Conservation (phyloP, 495 filamentous ascomycete genomes). For the Durotheca rogersii region DNA sequence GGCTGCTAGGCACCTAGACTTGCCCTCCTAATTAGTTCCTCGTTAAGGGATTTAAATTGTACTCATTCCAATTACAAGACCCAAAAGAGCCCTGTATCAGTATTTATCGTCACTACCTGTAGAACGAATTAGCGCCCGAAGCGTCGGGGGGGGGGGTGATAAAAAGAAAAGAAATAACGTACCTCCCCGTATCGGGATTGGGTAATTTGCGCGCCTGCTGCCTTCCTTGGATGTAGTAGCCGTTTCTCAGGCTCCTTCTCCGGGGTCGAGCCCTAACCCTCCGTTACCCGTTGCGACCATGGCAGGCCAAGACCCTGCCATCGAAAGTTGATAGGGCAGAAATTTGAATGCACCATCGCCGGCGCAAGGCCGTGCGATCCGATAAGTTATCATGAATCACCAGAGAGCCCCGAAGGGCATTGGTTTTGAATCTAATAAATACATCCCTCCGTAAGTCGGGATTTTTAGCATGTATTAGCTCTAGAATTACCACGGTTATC, state of each 20-base stretch:
- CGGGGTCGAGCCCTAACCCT: constrained; percentile 53
- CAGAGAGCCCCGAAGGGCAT: constrained; percentile 62
- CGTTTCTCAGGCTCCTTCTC: constrained; percentile 47
- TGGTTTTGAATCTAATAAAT: constrained; percentile 74
- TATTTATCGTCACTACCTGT: constrained; percentile 59
- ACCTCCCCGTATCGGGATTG: constrained; percentile 53
- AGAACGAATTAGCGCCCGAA: too few species aligned
- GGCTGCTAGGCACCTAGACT: constrained; percentile 36
- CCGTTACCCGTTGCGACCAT: constrained; percentile 56
- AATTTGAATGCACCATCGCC: constrained; percentile 67
- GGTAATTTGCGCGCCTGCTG: constrained; percentile 52
- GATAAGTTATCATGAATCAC: constrained; percentile 67
- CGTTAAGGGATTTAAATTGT: constrained; percentile 59
- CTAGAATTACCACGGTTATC: constrained; percentile 75
- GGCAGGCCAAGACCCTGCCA: constrained; percentile 54
- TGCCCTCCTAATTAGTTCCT: constrained; percentile 60
- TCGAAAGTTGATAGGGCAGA: constrained; percentile 68
- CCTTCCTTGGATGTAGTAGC: constrained; percentile 52
- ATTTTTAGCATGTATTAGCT: constrained; percentile 73
- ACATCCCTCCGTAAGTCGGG: constrained; percentile 64
- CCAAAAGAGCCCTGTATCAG: constrained; percentile 58
- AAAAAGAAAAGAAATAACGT: too few species aligned
- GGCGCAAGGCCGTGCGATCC: constrained; percentile 65
- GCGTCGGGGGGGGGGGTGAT: too few species aligned
- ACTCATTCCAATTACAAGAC: constrained; percentile 59